These are phyloP conservation scores for Flaveria floridana DNA, from an alignment of 140 eudicot species.

Conservation along the genomic window DNA sequence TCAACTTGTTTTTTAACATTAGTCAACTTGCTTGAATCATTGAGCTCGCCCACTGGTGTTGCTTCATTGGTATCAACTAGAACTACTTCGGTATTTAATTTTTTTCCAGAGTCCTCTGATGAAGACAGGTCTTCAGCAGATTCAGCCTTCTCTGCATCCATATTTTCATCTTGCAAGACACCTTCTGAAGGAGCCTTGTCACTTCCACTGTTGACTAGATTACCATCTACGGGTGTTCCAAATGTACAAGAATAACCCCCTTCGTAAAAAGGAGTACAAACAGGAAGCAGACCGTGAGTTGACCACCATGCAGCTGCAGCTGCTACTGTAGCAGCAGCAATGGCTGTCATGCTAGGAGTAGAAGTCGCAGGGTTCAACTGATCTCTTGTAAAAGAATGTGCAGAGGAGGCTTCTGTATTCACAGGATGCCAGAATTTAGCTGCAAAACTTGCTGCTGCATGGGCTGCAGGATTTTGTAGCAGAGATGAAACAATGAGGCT, in stretches of 20 bases:
- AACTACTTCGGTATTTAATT: slow-evolving; percentile 32
- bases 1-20: slow-evolving; percentile 68
- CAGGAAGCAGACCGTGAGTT: slow-evolving; percentile 78
- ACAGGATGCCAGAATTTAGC: slow-evolving; percentile 64
- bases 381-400: slow-evolving; percentile 37
- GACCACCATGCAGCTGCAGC: slow-evolving; percentile 99
- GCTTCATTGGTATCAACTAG: slow-evolving; percentile 38
- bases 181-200: slow-evolving; percentile 44
- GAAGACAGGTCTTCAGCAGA: slow-evolving; percentile 43
- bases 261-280: slow-evolving; percentile 55
- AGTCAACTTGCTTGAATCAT: slow-evolving; percentile 39
- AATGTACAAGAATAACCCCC: slow-evolving; percentile 43
- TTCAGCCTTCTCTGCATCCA: slow-evolving; percentile 40
- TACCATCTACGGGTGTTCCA: slow-evolving; percentile 31
- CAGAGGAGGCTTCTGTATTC: slow-evolving; percentile 49
- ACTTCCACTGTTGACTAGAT: slow-evolving; percentile 40
- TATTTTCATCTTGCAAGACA: slow-evolving; percentile 37
- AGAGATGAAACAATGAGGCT: slow-evolving; percentile 71
- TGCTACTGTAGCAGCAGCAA: slow-evolving; percentile 94
- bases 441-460: slow-evolving; percentile 92
- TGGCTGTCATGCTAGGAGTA: slow-evolving; percentile 74
- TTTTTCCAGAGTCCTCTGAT: slow-evolving; percentile 65
- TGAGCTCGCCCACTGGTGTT: slow-evolving; percentile 34
- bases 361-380: slow-evolving; percentile 33
- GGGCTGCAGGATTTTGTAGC: slow-evolving; percentile 85